A percentile compares a stretch with the other conserved stretches of the same genome.
These are phyloP conservation scores for Chaetomium cochliodes DNA, from an alignment of 495 filamentous ascomycete genomes.

Conservation along the genomic window DNA sequence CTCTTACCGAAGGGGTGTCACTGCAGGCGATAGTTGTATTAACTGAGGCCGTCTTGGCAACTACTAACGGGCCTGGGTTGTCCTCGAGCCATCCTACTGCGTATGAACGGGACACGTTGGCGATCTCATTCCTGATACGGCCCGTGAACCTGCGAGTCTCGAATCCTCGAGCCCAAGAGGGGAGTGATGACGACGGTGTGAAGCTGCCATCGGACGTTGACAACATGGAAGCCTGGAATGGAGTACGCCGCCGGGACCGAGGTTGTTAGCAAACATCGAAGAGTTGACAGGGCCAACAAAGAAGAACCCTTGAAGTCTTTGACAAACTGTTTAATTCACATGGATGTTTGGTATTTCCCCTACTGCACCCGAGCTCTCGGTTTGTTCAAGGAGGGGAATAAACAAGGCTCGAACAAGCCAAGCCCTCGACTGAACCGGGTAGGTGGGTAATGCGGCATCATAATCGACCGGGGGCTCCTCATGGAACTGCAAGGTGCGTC, in stretches of 20 bases:
- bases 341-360: neutral
- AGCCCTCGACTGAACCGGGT: neutral
- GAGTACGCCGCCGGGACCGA: neutral
- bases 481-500: too few species aligned
- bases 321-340: neutral
- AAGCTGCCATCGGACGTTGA: neutral
- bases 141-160: neutral
- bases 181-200: neutral
- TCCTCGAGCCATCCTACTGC: neutral
- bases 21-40: neutral
- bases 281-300: neutral
- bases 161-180: neutral
- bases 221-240: neutral
- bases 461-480: too few species aligned
- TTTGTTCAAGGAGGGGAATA: neutral
- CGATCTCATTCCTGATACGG: neutral
- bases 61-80: too few species aligned
- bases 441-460: too few species aligned
- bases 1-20: neutral
- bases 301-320: neutral
- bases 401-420: neutral
- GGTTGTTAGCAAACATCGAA: neutral
- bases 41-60: neutral
- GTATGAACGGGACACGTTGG: neutral
- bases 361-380: neutral